Percentiles rank a stretch among this genome's conserved stretches.
Conservation (phyloP, 2,329 filamentous ascomycete genomes). For the Neurospora sp. region DNA sequence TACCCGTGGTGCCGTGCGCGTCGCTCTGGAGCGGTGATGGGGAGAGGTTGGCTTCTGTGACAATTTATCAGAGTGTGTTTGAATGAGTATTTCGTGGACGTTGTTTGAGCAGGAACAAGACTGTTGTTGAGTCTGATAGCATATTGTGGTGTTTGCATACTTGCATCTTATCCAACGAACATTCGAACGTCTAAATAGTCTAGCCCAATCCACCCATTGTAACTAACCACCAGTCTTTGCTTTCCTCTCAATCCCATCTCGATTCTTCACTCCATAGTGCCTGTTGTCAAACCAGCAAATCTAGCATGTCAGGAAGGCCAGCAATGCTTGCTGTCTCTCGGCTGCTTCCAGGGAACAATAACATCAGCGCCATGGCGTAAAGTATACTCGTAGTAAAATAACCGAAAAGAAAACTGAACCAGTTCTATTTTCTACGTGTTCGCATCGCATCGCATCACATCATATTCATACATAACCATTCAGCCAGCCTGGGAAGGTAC, state of each 20-base stretch:
- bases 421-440: not conserved
- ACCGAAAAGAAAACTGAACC: not conserved
- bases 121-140: too few species aligned
- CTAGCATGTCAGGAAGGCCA: not conserved
- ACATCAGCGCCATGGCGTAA: not conserved
- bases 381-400: not conserved
- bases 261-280: too few species aligned
- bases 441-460: not conserved
- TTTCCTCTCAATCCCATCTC: not conserved
- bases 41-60: constrained; percentile 24
- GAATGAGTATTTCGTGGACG: not conserved
- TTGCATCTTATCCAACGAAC: not conserved
- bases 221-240: not conserved
- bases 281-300: not conserved
- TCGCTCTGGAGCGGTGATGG: constrained; percentile 32
- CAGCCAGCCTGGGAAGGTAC: not conserved
- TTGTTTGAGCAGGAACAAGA: too few species aligned
- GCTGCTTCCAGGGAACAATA: not conserved
- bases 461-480: not conserved
- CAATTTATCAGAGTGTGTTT: constrained; percentile 19
- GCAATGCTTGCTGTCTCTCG: too few species aligned
- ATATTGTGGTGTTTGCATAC: not conserved
- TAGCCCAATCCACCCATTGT: not conserved
- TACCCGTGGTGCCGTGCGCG: constrained; percentile 28
- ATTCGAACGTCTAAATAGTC: not conserved